phyloP scores from a whole-genome alignment of 2,329 filamentous ascomycete species.

The Annulohypoxylon truncatum region DNA sequence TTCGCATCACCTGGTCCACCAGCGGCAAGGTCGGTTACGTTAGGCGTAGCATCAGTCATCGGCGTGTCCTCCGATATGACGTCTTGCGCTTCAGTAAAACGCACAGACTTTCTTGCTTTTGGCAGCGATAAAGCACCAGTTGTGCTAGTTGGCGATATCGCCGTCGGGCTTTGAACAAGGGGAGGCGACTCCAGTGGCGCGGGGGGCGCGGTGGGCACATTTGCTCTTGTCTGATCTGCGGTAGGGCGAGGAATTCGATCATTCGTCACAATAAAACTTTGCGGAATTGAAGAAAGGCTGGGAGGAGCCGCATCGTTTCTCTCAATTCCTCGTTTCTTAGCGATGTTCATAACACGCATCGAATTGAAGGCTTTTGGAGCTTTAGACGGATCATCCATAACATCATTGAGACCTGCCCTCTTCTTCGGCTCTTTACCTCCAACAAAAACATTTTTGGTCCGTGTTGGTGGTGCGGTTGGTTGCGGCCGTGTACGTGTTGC shows the following conservation, averaged over 20 bases:
- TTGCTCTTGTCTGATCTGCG: constrained; percentile 13
- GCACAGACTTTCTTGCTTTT: constrained; percentile 54
- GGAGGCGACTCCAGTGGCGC: constrained; percentile 7
- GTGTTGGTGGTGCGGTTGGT: constrained; percentile 21
- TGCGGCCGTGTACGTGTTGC: constrained; percentile 44
- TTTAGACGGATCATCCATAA: constrained; percentile 56
- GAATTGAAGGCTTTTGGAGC: constrained; percentile 56
- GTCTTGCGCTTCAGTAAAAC: constrained; percentile 49
- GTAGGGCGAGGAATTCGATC: constrained; percentile 25
- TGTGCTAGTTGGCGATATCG: constrained; percentile 19
- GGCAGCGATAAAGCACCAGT: constrained; percentile 11
- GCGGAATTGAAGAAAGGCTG: constrained; percentile 51
- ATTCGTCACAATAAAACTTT: constrained; percentile 45
- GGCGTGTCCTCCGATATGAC: constrained; percentile 12
- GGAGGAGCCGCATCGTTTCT: constrained; percentile 57
- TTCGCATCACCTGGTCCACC: constrained; percentile 41
- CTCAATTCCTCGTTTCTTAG: constrained; percentile 57
- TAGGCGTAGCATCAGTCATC: constrained; percentile 24
- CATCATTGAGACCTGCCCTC: constrained; percentile 53
- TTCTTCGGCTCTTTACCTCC: constrained; percentile 56
- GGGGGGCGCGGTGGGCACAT: neutral
- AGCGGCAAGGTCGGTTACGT: neutral
- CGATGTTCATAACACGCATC: constrained; percentile 53
- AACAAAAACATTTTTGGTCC: constrained; percentile 58
- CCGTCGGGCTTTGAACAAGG: constrained; percentile 23